phyloP scores from a whole-genome alignment of 345 rosid genomes.

The Arabis alpina region DNA sequence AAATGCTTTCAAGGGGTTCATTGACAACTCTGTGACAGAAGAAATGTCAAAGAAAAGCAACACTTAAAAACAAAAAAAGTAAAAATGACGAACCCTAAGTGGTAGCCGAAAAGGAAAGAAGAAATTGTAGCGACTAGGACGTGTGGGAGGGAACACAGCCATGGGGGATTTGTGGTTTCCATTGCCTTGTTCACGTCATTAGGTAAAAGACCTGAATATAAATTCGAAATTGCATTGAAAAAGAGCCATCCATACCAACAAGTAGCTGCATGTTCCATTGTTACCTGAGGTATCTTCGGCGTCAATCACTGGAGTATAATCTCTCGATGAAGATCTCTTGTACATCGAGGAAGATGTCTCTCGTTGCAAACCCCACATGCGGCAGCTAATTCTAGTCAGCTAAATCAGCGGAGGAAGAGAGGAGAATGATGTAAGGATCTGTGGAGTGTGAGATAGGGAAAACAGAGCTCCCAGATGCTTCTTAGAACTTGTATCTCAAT shows the following conservation, averaged over 20 bases:
- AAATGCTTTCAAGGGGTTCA: constrained; percentile 93
- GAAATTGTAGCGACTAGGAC: constrained; percentile 81
- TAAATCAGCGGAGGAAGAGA: neutral
- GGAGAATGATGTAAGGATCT: neutral
- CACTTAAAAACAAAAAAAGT: neutral
- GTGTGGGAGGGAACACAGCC: constrained; percentile 82
- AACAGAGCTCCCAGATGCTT: neutral
- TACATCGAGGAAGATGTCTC: constrained; percentile 58
- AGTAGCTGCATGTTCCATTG: neutral
- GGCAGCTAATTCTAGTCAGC: constrained; percentile 35
- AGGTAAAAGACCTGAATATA: constrained; percentile 58
- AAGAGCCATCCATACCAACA: neutral
- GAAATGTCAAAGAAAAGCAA: neutral
- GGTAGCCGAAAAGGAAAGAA: constrained; percentile 91
- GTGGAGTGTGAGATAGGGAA: neutral
- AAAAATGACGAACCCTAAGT: constrained; percentile 70
- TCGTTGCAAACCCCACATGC: constrained; percentile 70
- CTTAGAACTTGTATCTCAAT: neutral
- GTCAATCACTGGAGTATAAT: constrained; percentile 49
- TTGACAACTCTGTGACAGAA: constrained; percentile 72
- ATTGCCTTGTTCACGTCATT: constrained; percentile 39
- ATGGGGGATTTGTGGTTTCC: constrained; percentile 76
- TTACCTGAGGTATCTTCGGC: constrained; percentile 70
- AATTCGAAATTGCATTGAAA: constrained; percentile 12
- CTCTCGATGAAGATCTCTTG: constrained; percentile 76